A percentile compares a stretch with the other conserved stretches of the same genome.
These are phyloP conservation scores for Umbelopsis vinacea DNA, from an alignment of 192 early-diverging fungal genomes.

Conservation along the genomic window DNA sequence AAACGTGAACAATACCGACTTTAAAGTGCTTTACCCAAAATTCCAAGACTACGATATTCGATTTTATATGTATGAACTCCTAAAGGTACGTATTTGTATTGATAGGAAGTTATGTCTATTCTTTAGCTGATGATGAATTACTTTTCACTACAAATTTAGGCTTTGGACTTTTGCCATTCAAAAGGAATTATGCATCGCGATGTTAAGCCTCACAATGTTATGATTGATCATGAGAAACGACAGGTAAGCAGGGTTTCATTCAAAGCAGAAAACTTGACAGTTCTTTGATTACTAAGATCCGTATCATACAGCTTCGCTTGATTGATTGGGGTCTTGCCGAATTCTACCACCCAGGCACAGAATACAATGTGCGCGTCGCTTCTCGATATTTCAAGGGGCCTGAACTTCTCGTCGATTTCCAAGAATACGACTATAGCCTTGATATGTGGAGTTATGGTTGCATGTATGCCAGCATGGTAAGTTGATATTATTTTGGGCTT, in stretches of 20 bases:
- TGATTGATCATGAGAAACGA: constrained; percentile 98
- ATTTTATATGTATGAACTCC: constrained; percentile 95
- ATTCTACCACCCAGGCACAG: constrained; percentile 97
- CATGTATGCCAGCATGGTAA: constrained; percentile 99
- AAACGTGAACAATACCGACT: constrained; percentile 97
- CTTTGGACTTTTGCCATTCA: constrained; percentile 97
- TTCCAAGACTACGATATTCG: constrained; percentile 94
- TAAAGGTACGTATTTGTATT: constrained; percentile 66
- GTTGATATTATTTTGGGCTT: not conserved
- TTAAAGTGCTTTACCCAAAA: constrained; percentile 94
- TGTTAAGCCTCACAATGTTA: constrained; percentile 99
- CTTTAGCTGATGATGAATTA: not conserved
- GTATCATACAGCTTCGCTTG: constrained; percentile 71
- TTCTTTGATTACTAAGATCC: not conserved
- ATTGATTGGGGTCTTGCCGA: constrained; percentile 99
- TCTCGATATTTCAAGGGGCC: constrained; percentile 99
- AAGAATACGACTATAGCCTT: constrained; percentile 98
- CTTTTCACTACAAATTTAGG: constrained; percentile 47
- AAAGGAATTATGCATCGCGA: constrained; percentile 99
- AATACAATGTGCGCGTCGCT: constrained; percentile 98
- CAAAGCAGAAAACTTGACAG: not conserved
- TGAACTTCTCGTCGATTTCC: constrained; percentile 97
- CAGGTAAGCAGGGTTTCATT: constrained; percentile 45
- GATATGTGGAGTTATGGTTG: constrained; percentile 99
- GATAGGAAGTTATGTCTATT: not conserved